Evolutionary conservation across 352 stramenopile genomes (phyloP).

Genomic region (Elongisporangium undulatum): DNA sequence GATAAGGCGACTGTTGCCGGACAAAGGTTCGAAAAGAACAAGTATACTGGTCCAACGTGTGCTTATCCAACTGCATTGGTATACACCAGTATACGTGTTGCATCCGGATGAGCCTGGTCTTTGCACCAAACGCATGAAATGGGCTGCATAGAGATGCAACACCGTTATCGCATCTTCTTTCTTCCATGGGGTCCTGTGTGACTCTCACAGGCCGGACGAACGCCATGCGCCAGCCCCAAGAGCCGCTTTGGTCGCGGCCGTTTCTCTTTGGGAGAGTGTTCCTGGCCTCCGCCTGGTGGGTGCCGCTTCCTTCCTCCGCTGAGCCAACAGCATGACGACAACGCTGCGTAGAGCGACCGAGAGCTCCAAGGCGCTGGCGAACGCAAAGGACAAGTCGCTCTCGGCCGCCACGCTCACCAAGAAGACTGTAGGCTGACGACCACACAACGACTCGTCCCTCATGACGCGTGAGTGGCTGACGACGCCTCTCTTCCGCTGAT

Average conservation of each 20-base stretch:
- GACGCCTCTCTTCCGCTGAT: background rate
- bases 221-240: background rate
- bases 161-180: no score
- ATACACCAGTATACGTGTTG: no score
- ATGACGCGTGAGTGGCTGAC: background rate
- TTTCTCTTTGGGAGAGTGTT: background rate
- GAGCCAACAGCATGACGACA: background rate
- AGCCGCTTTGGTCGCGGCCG: background rate
- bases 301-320: no score
- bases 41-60: background rate
- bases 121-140: no score
- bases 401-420: conserved; percentile 53
- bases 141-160: no score
- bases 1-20: background rate
- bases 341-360: conserved; percentile 28
- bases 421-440: conserved; percentile 32
- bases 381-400: conserved; percentile 45
- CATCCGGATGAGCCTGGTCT: no score
- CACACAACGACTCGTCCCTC: background rate
- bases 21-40: background rate
- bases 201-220: background rate
- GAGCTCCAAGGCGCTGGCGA: conserved; percentile 40
- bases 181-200: no score
- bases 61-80: no score
- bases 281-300: no score